Evolutionary conservation across 2,329 filamentous ascomycete species (phyloP).

Genomic region (Diplodia scrobiculata): DNA sequence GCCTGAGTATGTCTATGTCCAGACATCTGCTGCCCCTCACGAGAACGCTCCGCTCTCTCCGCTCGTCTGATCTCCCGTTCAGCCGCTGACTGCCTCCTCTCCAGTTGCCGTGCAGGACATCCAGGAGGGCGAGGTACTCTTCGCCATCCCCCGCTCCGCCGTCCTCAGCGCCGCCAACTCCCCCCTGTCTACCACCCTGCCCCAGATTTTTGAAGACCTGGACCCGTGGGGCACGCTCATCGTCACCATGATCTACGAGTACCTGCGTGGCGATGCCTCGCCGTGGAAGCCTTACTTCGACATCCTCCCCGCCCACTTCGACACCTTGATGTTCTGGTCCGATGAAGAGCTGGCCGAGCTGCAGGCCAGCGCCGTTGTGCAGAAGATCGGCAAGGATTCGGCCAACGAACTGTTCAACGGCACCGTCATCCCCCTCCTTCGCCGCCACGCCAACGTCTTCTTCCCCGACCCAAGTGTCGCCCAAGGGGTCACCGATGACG

Average conservation of each 20-base stretch:
- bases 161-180: slow-evolving; percentile 77
- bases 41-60: not conserved
- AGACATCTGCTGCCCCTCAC: slow-evolving; percentile 21
- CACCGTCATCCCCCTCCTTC: slow-evolving; percentile 58
- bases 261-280: slow-evolving; percentile 61
- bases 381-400: slow-evolving; percentile 72
- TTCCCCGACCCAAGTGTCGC: slow-evolving; percentile 39
- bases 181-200: slow-evolving; percentile 60
- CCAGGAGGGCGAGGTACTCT: slow-evolving; percentile 72
- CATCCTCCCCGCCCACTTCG: slow-evolving; percentile 69
- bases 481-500: slow-evolving; percentile 44
- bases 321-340: slow-evolving; percentile 90
- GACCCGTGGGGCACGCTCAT: slow-evolving; percentile 64
- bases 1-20: slow-evolving; percentile 58
- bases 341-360: slow-evolving; percentile 69
- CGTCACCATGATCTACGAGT: slow-evolving; percentile 78
- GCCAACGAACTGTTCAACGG: slow-evolving; percentile 70
- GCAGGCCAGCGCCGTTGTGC: slow-evolving; percentile 73
- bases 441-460: slow-evolving; percentile 43
- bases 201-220: slow-evolving; percentile 38
- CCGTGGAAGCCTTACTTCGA: slow-evolving; percentile 77
- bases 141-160: slow-evolving; percentile 71
- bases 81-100: not conserved
- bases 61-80: not conserved
- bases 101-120: slow-evolving; percentile 73